Conservation (phyloP, 306 rosid species). For the Vigna reflexopilosa region DNA sequence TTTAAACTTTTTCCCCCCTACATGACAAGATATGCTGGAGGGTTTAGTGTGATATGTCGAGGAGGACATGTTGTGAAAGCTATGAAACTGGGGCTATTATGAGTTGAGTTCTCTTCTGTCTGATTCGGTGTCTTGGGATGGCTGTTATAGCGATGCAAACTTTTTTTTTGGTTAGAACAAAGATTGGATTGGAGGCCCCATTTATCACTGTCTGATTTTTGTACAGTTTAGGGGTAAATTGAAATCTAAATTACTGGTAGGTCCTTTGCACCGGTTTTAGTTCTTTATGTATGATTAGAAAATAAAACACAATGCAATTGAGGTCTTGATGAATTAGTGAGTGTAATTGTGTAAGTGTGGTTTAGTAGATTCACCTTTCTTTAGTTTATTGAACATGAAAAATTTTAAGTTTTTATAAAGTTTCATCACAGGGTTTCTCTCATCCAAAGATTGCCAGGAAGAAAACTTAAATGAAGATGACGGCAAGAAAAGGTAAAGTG, state of each 20-base stretch:
- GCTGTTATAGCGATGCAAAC: conserved; percentile 21
- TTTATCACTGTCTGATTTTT: conserved; percentile 17
- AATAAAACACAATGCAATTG: neutral
- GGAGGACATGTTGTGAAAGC: conserved; percentile 16
- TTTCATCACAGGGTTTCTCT: too few relatives aligned
- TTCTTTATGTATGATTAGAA: conserved; percentile 19
- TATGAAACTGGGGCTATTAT: conserved; percentile 25
- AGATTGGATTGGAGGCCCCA: conserved; percentile 33
- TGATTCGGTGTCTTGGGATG: neutral
- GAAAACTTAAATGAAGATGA: too few relatives aligned
- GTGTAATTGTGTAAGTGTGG: too few relatives aligned
- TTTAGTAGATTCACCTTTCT: too few relatives aligned
- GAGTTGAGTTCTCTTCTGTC: conserved; percentile 21
- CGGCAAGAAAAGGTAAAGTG: too few relatives aligned
- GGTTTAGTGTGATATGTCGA: conserved; percentile 12
- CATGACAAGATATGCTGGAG: conserved; percentile 8
- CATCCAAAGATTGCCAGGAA: too few relatives aligned
- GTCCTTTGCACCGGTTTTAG: neutral
- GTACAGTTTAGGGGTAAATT: conserved; percentile 9
- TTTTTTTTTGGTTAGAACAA: conserved; percentile 13
- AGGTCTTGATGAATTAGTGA: too few relatives aligned
- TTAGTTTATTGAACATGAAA: too few relatives aligned
- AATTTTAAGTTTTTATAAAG: too few relatives aligned
- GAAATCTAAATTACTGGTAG: neutral
- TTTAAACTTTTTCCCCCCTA: neutral